These are phyloP conservation scores for Ceratobasidium sp. DNA, from an alignment of 1,284 basidiomycete species.

Conservation along the genomic window DNA sequence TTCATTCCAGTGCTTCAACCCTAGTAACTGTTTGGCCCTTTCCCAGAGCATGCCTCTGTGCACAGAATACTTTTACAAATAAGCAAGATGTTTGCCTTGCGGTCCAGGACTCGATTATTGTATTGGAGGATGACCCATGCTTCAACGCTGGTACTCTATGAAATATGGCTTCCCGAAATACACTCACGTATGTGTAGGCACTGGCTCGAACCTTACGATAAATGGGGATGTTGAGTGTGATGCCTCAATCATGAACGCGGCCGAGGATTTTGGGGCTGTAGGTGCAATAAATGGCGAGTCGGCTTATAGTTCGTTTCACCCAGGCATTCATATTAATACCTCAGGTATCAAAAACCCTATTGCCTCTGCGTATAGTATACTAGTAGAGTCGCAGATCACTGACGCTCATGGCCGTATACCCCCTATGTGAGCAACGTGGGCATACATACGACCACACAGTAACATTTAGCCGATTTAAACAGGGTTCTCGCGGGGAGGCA, in stretches of 20 bases:
- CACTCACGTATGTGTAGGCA: conserved; percentile 57
- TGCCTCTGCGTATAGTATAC: conserved; percentile 63
- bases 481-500: conserved; percentile 58
- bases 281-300: conserved; percentile 71
- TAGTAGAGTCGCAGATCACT: conserved; percentile 62
- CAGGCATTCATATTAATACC: not conserved
- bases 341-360: conserved; percentile 76
- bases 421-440: conserved; percentile 59
- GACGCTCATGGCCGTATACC: conserved; percentile 71
- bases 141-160: conserved; percentile 70
- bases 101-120: conserved; percentile 64
- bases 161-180: not conserved
- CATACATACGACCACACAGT: conserved; percentile 51
- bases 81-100: conserved; percentile 56
- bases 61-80: conserved; percentile 52
- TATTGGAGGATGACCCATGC: conserved; percentile 68
- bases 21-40: not conserved
- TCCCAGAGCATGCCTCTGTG: conserved; percentile 61
- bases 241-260: conserved; percentile 73
- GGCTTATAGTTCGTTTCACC: not conserved
- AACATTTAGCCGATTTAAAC: conserved; percentile 61
- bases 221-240: conserved; percentile 79
- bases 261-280: conserved; percentile 70
- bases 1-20: not conserved
- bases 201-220: conserved; percentile 77